Conservation (phyloP, 805 yeast species). For the Candida qinlingensis region DNA sequence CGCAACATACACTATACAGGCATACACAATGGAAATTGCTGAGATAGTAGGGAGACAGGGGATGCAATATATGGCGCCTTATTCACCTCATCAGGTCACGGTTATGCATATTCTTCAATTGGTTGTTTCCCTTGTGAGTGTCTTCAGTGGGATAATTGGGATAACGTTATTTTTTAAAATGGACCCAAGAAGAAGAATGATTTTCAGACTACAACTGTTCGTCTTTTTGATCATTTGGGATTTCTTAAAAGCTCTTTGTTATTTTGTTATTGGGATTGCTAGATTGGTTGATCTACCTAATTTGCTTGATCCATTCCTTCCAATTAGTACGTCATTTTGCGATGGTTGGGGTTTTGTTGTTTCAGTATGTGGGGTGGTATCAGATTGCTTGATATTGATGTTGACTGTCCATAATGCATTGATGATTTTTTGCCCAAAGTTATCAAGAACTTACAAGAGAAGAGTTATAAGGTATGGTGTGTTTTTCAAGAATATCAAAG, state of each 20-base stretch:
- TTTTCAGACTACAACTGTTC: slow-evolving; percentile 19
- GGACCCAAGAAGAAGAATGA: slow-evolving; percentile 18
- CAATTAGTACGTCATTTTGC: slow-evolving; percentile 9
- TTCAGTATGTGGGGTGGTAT: slow-evolving; percentile 8
- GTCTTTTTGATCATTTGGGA: slow-evolving; percentile 14
- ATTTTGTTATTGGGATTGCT: slow-evolving; percentile 2
- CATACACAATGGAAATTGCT: background rate
- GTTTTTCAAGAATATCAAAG: slow-evolving; percentile 3
- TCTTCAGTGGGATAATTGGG: slow-evolving; percentile 14
- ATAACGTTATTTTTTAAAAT: slow-evolving; percentile 17
- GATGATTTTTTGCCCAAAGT: slow-evolving; percentile 15
- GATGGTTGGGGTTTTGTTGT: slow-evolving; percentile 19
- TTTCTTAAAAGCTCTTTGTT: slow-evolving; percentile 14
- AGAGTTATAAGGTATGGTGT: slow-evolving; percentile 6
- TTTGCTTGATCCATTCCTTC: background rate
- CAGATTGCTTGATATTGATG: slow-evolving; percentile 16
- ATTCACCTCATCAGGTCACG: slow-evolving; percentile 5
- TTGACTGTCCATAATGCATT: slow-evolving; percentile 20
- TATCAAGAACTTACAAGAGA: slow-evolving; percentile 8
- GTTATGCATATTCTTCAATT: slow-evolving; percentile 11
- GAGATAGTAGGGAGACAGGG: background rate
- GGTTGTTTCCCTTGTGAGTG: slow-evolving; percentile 10
- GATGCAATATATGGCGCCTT: background rate
- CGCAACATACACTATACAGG: background rate
- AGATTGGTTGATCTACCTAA: background rate